Evolutionary conservation across 345 rosid species (phyloP), one percentile per base, ranked within the genome.

Genomic region (Citrus trifoliata): DNA sequence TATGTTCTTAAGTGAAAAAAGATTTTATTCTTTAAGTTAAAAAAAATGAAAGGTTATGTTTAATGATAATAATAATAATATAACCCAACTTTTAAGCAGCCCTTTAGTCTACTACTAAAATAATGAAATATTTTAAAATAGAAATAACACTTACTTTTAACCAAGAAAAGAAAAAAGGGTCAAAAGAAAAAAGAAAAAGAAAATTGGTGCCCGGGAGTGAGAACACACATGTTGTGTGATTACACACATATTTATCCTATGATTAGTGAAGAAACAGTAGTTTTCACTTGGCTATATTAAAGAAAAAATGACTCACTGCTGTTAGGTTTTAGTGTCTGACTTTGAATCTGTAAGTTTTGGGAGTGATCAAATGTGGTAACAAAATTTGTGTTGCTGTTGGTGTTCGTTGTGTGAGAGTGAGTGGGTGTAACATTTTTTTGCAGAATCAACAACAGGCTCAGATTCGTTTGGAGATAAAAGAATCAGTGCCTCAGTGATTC

Each of bases 401-500:
- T 56, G 28, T 35, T 51, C 67, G 28, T 53, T 77, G 55, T 10
- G 30, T 76, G 25, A 30, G 61, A 65, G 62, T 65, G 18, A 12
- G 51, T 46, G 78, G 65, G 46, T n/a, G 33, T 14, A 27, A 16
- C 3, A 14, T 12, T 12, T 33, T 33, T 51, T 2, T 53, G 79
- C 72, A 55, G 79, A 53, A 67, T 65, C 53, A 66, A 32, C 27
- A 4, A 27, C 16, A 48, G 46, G 70, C 63, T 65, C 76, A 56
- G 67, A 80, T 80, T 81, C 80, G 60, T 76, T 74, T 80, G 37
- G 35, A 56, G 82, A 80, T 85, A 70, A 68, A 24, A 61, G 88
- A 88, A 79, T 82, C 82, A 35, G 66, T 71, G 83, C 73, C 82
- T 77, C 70, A 81, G 65, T 59, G 83, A 83, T 88, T 85, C 92